A percentile compares a stretch with the other conserved stretches of the same genome.
These are phyloP conservation scores for Metschnikowia shivogae DNA, from an alignment of 805 yeast genomes.

Conservation along the genomic window DNA sequence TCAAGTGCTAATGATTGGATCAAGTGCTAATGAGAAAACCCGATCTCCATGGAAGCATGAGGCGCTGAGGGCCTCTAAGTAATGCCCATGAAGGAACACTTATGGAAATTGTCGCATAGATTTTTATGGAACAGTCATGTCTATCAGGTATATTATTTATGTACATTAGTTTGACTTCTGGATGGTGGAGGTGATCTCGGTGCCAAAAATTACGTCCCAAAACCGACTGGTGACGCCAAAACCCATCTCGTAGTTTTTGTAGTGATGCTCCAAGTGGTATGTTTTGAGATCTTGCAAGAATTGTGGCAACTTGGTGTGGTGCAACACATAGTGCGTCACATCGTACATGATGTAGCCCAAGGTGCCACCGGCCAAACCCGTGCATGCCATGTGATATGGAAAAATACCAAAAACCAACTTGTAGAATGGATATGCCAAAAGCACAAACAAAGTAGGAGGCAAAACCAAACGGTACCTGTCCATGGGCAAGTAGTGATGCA, in stretches of 20 bases:
- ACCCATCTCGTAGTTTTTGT: slow-evolving; percentile 93
- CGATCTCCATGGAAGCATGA: too few relatives aligned
- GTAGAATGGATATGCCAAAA: slow-evolving; percentile 77
- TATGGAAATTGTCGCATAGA: too few relatives aligned
- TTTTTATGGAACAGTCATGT: too few relatives aligned
- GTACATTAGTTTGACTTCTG: slow-evolving; percentile 33
- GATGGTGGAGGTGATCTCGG: slow-evolving; percentile 57
- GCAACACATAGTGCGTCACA: slow-evolving; percentile 89
- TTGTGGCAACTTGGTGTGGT: slow-evolving; percentile 78
- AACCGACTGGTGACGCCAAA: slow-evolving; percentile 92
- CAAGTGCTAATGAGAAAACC: too few relatives aligned
- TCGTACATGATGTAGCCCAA: slow-evolving; percentile 92
- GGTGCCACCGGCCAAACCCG: slow-evolving; percentile 94
- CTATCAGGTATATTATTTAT: background rate
- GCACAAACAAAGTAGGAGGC: slow-evolving; percentile 85
- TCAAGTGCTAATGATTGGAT: too few relatives aligned
- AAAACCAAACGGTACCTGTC: slow-evolving; percentile 87
- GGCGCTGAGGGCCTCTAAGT: too few relatives aligned
- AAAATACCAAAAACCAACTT: slow-evolving; percentile 68
- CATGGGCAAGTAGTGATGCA: slow-evolving; percentile 98
- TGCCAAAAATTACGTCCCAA: slow-evolving; percentile 92
- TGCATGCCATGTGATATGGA: slow-evolving; percentile 81
- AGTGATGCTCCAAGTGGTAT: slow-evolving; percentile 95
- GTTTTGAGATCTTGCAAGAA: slow-evolving; percentile 77
- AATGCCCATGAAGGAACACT: too few relatives aligned